These are phyloP conservation scores for Thielaviopsis euricoi DNA, from an alignment of 2,329 filamentous ascomycete genomes.

Conservation along the genomic window DNA sequence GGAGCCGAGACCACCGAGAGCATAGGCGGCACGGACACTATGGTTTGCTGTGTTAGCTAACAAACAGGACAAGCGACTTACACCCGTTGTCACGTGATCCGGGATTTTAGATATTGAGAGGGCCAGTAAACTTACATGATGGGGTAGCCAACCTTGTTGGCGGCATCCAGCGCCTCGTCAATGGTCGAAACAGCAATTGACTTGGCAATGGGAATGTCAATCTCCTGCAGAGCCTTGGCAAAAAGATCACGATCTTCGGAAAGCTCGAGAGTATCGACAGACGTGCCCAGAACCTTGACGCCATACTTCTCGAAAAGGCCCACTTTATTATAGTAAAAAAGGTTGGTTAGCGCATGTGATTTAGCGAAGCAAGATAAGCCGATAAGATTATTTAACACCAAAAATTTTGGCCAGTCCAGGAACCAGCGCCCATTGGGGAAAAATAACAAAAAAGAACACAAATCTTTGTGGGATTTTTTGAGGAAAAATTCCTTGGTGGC, in stretches of 20 bases:
- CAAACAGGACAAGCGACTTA: not conserved
- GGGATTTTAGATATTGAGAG: not conserved
- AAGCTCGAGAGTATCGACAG: slow-evolving; percentile 82
- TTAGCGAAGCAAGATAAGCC: not conserved
- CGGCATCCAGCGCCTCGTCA: slow-evolving; percentile 81
- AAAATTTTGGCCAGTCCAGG: not conserved
- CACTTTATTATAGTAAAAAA: slow-evolving; percentile 22
- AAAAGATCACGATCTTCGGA: slow-evolving; percentile 84
- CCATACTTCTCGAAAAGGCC: slow-evolving; percentile 91
- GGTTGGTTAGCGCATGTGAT: slow-evolving; percentile 1
- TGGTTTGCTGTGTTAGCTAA: not conserved
- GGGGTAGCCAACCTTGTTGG: slow-evolving; percentile 77
- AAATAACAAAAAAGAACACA: not conserved
- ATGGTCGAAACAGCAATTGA: slow-evolving; percentile 84
- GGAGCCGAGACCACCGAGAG: slow-evolving; percentile 86
- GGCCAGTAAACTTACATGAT: slow-evolving; percentile 45
- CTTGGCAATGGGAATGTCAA: slow-evolving; percentile 92
- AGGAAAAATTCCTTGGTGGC: not conserved
- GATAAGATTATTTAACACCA: not conserved
- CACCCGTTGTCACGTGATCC: slow-evolving; percentile 4
- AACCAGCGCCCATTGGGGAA: not conserved
- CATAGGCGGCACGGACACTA: slow-evolving; percentile 78
- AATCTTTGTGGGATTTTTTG: not conserved
- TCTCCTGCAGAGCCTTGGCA: slow-evolving; percentile 87
- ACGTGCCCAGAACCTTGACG: slow-evolving; percentile 90